phyloP scores from a whole-genome alignment of 306 rosid genomes.

The Corylus americana region DNA sequence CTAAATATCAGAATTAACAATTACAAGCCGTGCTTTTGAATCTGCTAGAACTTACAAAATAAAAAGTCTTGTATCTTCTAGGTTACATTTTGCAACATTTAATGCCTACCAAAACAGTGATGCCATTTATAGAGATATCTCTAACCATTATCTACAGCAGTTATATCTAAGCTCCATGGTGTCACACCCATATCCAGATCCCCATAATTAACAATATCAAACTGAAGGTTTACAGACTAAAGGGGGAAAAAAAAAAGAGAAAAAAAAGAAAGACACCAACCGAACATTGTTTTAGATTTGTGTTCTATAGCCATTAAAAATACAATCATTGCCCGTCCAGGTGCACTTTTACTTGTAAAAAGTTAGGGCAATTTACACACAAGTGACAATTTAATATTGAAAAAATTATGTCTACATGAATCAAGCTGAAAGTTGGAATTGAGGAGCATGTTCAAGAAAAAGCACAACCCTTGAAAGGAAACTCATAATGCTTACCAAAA shows the following conservation, averaged over 20 bases:
- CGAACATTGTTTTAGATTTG: not conserved
- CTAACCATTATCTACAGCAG: not conserved
- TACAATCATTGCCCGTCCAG: not conserved
- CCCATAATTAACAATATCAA: not conserved
- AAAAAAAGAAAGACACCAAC: not conserved
- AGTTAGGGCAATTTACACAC: not conserved
- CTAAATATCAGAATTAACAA: not conserved
- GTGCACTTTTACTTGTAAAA: not conserved
- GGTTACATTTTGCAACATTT: not conserved
- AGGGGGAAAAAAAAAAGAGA: not conserved
- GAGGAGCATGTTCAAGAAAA: not conserved
- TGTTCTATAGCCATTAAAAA: too few species aligned
- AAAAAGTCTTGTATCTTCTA: not conserved
- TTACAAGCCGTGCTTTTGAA: not conserved
- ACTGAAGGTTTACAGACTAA: not conserved
- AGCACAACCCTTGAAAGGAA: not conserved
- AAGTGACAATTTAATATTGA: not conserved
- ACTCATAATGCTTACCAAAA: not conserved
- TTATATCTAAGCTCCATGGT: not conserved
- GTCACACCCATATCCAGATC: not conserved
- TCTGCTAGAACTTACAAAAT: not conserved
- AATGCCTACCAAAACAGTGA: not conserved
- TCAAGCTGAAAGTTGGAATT: not conserved
- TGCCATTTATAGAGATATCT: not conserved
- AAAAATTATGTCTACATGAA: not conserved